Evolutionary conservation across 2,329 filamentous ascomycete genomes (phyloP), one percentile per base, ranked within the genome.

Genomic region (Phoma herbarum): DNA sequence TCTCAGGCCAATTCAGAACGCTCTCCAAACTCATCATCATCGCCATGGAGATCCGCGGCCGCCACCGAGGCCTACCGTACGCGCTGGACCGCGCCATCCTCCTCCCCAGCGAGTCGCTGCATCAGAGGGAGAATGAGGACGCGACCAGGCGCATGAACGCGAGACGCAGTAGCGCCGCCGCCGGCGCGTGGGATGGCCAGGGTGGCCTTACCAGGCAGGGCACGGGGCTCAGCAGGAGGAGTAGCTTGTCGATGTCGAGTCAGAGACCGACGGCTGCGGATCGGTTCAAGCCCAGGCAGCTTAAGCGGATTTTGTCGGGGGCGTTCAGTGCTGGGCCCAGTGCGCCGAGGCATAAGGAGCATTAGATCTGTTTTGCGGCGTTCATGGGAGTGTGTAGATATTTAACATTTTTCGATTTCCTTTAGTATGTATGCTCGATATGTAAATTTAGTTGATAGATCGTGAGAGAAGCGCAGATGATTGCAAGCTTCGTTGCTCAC

Each of bases 1-100:
- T 99, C 64, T 93, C 87, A 29, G 89, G 86, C 0, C 87, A 97
- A 67, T 97, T 99, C 76, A 86, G 84, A 12, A 84, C 88, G 0
- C 77, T 96, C 7, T 86, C 83, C 18, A 89, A 88, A 69, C 81
- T 89, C 59, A 81, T 89, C 63, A 86, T 89, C 67, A 85, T 88
- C 60, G 86, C 86, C 11, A 89, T 89, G 86, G 84, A 87, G 77
- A 79, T 89, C 57, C 85, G 87, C 62, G 87, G 87, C 28, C 81
- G 87, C 6, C 87, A 89, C 68, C 85, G 87, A 79, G 87, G 87
- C 29, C 76, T 89, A 0, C 87, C 87, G 0, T 88, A 89, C 66
- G 76, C 92, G 73, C 77, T 90, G 8, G 89, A 92, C 66, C 85
- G 88, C 47, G 89, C 89, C 28, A 89, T 91, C 52, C 75, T 91